phyloP scores from a whole-genome alignment of 805 yeast genomes.

The Ogataea nitratoaversa region DNA sequence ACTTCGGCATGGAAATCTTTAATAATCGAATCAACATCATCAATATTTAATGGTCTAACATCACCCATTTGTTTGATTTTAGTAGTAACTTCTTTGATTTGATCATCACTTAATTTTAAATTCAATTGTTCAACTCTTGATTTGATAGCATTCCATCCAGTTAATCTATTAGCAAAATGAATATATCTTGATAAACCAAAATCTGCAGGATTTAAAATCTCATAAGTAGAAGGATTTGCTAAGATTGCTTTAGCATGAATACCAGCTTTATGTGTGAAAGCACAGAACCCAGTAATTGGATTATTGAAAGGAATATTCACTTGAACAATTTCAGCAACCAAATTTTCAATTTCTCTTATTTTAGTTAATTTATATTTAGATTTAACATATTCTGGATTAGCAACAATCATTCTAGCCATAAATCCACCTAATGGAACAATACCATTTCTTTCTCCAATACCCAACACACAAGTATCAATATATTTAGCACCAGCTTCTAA shows the following conservation, averaged over 20 bases:
- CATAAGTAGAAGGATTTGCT: slow-evolving; percentile 62
- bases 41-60: slow-evolving; percentile 54
- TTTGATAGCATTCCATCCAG: slow-evolving; percentile 63
- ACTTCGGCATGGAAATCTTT: slow-evolving; percentile 48
- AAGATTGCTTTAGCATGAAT: slow-evolving; percentile 59
- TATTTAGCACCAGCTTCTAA: slow-evolving; percentile 59
- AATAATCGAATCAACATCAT: slow-evolving; percentile 58
- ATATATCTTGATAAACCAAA: slow-evolving; percentile 59
- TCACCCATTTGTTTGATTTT: slow-evolving; percentile 57
- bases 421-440: slow-evolving; percentile 59
- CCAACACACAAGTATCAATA: slow-evolving; percentile 55
- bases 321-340: slow-evolving; percentile 56
- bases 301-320: slow-evolving; percentile 59
- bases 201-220: slow-evolving; percentile 53
- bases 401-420: slow-evolving; percentile 62
- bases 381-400: slow-evolving; percentile 54
- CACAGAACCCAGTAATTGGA: slow-evolving; percentile 63
- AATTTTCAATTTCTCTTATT: slow-evolving; percentile 53
- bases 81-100: slow-evolving; percentile 50
- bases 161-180: slow-evolving; percentile 56
- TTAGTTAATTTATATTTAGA: slow-evolving; percentile 53
- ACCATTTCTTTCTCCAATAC: slow-evolving; percentile 63
- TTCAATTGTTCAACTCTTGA: slow-evolving; percentile 58
- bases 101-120: slow-evolving; percentile 51
- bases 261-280: slow-evolving; percentile 63